A percentile compares a stretch with the other conserved stretches of the same genome.
phyloP scores from a whole-genome alignment of 2,329 filamentous ascomycete genomes.

The Aspergillus sclerotialis region DNA sequence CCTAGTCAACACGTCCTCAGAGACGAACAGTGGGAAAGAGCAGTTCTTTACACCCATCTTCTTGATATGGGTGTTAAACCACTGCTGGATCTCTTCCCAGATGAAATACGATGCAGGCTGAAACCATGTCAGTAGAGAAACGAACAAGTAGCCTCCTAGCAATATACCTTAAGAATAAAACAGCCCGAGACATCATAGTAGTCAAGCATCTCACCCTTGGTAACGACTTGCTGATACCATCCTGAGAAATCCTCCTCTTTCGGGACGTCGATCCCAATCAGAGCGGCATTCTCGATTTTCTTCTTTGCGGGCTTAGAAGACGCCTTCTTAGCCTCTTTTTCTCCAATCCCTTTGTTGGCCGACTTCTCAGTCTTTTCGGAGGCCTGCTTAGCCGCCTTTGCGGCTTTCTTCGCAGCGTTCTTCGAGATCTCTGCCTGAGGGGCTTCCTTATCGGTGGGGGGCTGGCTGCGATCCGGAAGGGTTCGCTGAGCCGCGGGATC shows the following conservation, averaged over 20 bases:
- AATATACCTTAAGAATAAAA: constrained; percentile 72
- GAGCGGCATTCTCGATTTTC: constrained; percentile 53
- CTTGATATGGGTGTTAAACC: constrained; percentile 65
- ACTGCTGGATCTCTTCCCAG: constrained; percentile 59
- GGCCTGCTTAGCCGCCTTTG: constrained; percentile 17
- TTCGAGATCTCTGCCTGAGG: constrained; percentile 28
- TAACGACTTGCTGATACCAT: constrained; percentile 97
- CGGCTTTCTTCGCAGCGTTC: constrained; percentile 21
- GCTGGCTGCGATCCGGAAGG: constrained; percentile 33
- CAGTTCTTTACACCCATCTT: constrained; percentile 88
- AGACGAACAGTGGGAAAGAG: constrained; percentile 95
- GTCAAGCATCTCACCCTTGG: constrained; percentile 95
- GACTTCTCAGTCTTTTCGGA: constrained; percentile 45
- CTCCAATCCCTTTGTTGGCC: constrained; percentile 37
- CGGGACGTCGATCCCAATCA: constrained; percentile 80
- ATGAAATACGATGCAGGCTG: constrained; percentile 59
- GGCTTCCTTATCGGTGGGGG: constrained; percentile 30
- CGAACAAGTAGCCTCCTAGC: neutral
- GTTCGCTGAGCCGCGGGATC: constrained; percentile 22
- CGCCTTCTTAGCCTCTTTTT: constrained; percentile 39
- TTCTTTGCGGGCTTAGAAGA: constrained; percentile 40
- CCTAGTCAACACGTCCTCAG: constrained; percentile 72
- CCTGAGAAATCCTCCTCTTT: constrained; percentile 83
- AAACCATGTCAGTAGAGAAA: constrained; percentile 9
- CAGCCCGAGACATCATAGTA: constrained; percentile 98